Conservation (phyloP, 371 early-diverging fungal species). For the Saksenaea oblongispora region DNA sequence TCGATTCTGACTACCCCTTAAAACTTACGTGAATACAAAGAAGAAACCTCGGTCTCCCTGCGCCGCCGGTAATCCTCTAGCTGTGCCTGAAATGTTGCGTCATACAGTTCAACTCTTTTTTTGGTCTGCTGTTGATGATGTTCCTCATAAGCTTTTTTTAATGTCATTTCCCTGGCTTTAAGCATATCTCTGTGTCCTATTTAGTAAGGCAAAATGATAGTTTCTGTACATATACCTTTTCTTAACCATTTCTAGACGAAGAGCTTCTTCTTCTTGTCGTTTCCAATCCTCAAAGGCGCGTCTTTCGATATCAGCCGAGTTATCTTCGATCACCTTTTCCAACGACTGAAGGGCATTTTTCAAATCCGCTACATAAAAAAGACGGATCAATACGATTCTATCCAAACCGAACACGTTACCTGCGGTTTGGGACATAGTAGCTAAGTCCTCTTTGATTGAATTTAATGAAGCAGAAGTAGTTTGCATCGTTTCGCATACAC, state of each 20-base stretch:
- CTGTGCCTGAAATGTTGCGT: slow-evolving; percentile 49
- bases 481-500: slow-evolving; percentile 8
- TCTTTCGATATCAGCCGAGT: slow-evolving; percentile 21
- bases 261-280: slow-evolving; percentile 9
- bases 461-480: background rate
- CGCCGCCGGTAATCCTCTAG: slow-evolving; percentile 44
- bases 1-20: background rate
- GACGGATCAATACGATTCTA: background rate
- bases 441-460: slow-evolving; percentile 12
- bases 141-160: slow-evolving; percentile 35
- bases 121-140: slow-evolving; percentile 30
- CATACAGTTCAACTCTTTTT: slow-evolving; percentile 40
- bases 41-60: slow-evolving; percentile 41
- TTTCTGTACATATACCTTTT: slow-evolving; percentile 17
- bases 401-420: slow-evolving; percentile 4
- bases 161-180: slow-evolving; percentile 18
- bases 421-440: background rate
- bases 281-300: slow-evolving; percentile 44
- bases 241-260: slow-evolving; percentile 9
- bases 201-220: background rate
- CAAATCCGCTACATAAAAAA: slow-evolving; percentile 15
- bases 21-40: slow-evolving; percentile 36
- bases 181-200: slow-evolving; percentile 11
- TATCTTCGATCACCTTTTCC: slow-evolving; percentile 28
- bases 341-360: slow-evolving; percentile 10